A percentile compares a stretch with the other conserved stretches of the same genome.
phyloP scores from a whole-genome alignment of 2,329 filamentous ascomycete species.

The Chalaropsis ovoidea region DNA sequence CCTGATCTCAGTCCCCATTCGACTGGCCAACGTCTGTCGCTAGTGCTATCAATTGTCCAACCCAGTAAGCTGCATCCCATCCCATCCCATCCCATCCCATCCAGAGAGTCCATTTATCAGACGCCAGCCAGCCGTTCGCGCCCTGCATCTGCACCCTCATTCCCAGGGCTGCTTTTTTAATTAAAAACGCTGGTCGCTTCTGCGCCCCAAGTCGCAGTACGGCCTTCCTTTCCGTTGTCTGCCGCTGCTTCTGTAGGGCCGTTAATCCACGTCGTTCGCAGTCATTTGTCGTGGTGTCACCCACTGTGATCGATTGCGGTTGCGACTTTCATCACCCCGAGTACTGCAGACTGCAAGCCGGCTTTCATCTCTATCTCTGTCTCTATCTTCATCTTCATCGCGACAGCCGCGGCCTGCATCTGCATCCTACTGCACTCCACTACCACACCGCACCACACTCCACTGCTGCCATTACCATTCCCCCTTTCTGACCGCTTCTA shows the following conservation, averaged over 20 bases:
- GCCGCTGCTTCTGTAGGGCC: not conserved
- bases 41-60: not conserved
- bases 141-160: conserved; percentile 1
- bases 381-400: too few species aligned
- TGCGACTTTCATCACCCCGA: too few species aligned
- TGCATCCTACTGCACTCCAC: too few species aligned
- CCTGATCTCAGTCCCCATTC: not conserved
- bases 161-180: conserved; percentile 1
- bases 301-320: too few species aligned
- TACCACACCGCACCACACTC: too few species aligned
- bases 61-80: not conserved
- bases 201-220: not conserved
- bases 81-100: not conserved
- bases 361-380: too few species aligned
- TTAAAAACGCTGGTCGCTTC: conserved; percentile 12
- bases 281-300: too few species aligned
- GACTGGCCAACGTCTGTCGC: not conserved
- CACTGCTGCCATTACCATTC: too few species aligned
- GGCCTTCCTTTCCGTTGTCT: not conserved
- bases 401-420: too few species aligned
- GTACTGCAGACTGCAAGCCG: too few species aligned
- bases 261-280: too few species aligned
- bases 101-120: not conserved
- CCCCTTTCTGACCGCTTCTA: not conserved
- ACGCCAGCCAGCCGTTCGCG: not conserved